A percentile compares a stretch with the other conserved stretches of the same genome.
Conservation (phyloP, 371 early-diverging fungal genomes). For the Rhizopus arrhizus region DNA sequence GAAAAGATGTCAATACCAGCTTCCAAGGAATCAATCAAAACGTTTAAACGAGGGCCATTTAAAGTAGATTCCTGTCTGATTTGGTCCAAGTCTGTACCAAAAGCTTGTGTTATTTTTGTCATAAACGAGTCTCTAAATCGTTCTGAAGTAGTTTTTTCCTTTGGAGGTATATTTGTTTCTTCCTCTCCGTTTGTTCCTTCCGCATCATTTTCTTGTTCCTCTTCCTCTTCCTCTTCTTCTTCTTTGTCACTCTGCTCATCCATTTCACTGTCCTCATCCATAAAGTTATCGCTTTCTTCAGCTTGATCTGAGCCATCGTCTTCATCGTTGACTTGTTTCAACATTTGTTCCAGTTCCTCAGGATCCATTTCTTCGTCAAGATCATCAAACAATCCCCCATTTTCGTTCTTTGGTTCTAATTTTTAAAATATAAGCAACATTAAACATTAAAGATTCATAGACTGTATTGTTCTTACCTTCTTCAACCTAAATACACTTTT, state of each 20-base stretch:
- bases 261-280: neutral
- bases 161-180: constrained; percentile 11
- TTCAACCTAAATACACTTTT: constrained; percentile 1
- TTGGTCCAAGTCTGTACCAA: constrained; percentile 48
- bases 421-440: neutral
- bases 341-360: constrained; percentile 28
- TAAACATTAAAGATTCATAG: neutral
- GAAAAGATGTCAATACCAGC: constrained; percentile 52
- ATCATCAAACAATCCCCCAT: constrained; percentile 42
- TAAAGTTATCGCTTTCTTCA: constrained; percentile 6
- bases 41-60: constrained; percentile 33
- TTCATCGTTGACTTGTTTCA: constrained; percentile 28
- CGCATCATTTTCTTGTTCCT: constrained; percentile 35
- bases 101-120: constrained; percentile 47
- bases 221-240: constrained; percentile 14
- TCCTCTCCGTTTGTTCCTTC: constrained; percentile 20
- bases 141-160: constrained; percentile 22
- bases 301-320: constrained; percentile 7
- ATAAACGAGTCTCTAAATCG: constrained; percentile 46
- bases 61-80: constrained; percentile 54
- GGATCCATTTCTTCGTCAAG: constrained; percentile 47
- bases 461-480: constrained; percentile 1
- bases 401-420: constrained; percentile 2
- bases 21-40: constrained; percentile 52
- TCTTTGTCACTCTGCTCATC: constrained; percentile 31